phyloP scores from a whole-genome alignment of 768 basidiomycete genomes.

The Lactarius sanguifluus region DNA sequence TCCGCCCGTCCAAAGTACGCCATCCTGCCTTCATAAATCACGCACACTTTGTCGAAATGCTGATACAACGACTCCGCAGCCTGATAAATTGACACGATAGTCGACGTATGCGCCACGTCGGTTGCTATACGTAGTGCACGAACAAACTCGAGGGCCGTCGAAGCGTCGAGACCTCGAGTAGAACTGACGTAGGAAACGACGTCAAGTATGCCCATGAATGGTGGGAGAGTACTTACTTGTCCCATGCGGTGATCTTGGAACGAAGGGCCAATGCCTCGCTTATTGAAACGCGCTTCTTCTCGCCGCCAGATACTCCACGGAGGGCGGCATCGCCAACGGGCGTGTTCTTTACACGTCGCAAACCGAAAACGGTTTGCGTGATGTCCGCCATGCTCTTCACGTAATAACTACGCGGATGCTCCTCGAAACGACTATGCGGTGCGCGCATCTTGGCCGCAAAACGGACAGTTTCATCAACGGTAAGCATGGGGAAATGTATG shows the following conservation, averaged over 20 bases:
- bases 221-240: background rate
- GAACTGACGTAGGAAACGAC: conserved; percentile 66
- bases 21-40: conserved; percentile 78
- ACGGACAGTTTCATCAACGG: conserved; percentile 74
- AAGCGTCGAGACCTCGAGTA: conserved; percentile 79
- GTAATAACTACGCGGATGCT: conserved; percentile 45
- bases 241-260: background rate
- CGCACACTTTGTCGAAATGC: conserved; percentile 84
- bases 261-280: conserved; percentile 47
- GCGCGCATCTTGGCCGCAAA: conserved; percentile 68
- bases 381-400: conserved; percentile 50
- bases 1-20: conserved; percentile 77
- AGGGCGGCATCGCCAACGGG: conserved; percentile 87
- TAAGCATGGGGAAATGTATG: conserved; percentile 78
- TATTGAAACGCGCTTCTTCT: conserved; percentile 81
- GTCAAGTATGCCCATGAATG: background rate
- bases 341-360: conserved; percentile 73
- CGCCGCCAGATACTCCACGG: conserved; percentile 79
- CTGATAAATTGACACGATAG: conserved; percentile 37
- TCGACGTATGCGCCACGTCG: conserved; percentile 46
- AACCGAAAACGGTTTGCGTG: conserved; percentile 74
- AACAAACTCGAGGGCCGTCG: conserved; percentile 84
- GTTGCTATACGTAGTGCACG: conserved; percentile 80
- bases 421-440: conserved; percentile 51
- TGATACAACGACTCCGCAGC: conserved; percentile 79